A percentile compares a stretch with the other conserved stretches of the same genome.
Conservation (phyloP, 2,329 filamentous ascomycete species). For the Curvularia spicifera region DNA sequence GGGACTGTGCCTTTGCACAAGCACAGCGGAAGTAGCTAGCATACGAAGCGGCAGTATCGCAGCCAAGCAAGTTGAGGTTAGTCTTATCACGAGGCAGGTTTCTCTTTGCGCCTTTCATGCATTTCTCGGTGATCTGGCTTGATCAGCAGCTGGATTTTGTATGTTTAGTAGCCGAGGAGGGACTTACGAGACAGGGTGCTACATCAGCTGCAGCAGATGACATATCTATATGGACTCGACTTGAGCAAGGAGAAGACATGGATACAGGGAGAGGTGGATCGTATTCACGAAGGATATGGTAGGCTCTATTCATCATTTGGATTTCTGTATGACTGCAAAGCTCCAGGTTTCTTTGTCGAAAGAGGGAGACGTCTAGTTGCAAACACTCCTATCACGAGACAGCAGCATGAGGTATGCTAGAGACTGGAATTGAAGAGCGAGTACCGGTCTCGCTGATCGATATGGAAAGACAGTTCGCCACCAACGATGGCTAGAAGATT, state of each 20-base stretch:
- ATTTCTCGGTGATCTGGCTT: slow-evolving; percentile 10
- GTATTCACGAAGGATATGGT: not conserved
- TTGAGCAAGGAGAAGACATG: not conserved
- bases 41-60: not conserved
- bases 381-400: not conserved
- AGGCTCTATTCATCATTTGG: not conserved
- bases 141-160: slow-evolving; percentile 1
- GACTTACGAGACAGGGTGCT: slow-evolving; percentile 1
- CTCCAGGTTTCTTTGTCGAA: not conserved
- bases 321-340: not conserved
- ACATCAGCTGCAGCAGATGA: not conserved
- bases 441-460: not conserved
- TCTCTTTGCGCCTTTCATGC: not conserved
- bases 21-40: slow-evolving; percentile 12
- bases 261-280: not conserved
- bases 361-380: not conserved
- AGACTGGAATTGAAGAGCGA: not conserved
- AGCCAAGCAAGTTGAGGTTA: slow-evolving; percentile 1
- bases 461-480: not conserved
- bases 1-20: not conserved
- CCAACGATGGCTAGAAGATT: not conserved
- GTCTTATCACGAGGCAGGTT: not conserved
- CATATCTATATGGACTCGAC: not conserved
- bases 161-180: too few species aligned
- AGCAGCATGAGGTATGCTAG: not conserved